These are phyloP conservation scores for Bidens hawaiensis DNA, from an alignment of 140 eudicot genomes.

Conservation along the genomic window DNA sequence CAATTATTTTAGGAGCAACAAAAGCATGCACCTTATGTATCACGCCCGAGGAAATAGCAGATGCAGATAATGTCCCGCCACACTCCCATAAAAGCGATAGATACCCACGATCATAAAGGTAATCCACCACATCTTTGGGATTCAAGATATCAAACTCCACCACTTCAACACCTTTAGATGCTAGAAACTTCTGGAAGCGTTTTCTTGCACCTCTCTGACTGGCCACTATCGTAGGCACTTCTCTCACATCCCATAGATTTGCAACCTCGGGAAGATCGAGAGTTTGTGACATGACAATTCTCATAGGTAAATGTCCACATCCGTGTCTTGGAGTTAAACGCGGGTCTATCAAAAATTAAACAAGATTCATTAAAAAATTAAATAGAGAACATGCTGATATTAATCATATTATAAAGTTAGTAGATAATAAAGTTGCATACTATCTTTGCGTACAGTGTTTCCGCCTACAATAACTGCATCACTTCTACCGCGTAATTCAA, in stretches of 20 bases:
- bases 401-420: conserved; percentile 16
- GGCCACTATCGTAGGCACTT: conserved; percentile 75
- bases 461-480: conserved; percentile 97
- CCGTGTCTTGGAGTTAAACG: conserved; percentile 85
- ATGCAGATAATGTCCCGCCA: conserved; percentile 87
- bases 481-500: conserved; percentile 90
- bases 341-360: conserved; percentile 53
- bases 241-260: conserved; percentile 76
- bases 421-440: conserved; percentile 46
- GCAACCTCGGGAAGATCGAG: conserved; percentile 92
- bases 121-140: conserved; percentile 67
- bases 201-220: conserved; percentile 87
- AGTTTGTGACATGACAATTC: conserved; percentile 82
- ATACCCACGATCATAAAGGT: conserved; percentile 81
- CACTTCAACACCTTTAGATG: conserved; percentile 91
- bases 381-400: conserved; percentile 18
- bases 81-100: conserved; percentile 94
- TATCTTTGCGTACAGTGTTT: conserved; percentile 95
- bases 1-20: conserved; percentile 95
- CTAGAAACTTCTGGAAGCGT: conserved; percentile 80
- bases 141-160: conserved; percentile 81
- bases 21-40: conserved; percentile 94
- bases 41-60: conserved; percentile 82
- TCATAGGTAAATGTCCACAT: conserved; percentile 69
- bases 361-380: conserved; percentile 6